Base-by-base conservation (phyloP, 257 asterid species). In the Fraxinus pennsylvanica region DNA sequence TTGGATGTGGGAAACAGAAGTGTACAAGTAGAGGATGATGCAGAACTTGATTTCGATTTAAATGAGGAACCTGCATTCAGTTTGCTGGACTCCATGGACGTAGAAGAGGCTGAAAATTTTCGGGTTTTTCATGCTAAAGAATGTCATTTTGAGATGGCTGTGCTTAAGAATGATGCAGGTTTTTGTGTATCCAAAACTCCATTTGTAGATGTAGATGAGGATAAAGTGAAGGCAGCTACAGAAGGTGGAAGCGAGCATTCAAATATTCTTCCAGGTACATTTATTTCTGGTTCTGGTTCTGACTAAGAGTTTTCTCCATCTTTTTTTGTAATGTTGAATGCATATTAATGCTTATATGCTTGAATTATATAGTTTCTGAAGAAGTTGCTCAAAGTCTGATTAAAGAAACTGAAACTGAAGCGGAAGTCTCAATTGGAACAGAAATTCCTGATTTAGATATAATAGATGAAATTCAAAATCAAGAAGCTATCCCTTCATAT, bases 361-460 rank as follows among this genome's bases (percentile, higher is more conserved):
- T 73, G 54, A 86, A 82, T 78, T 72, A 83, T 87, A 88, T 84
- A 83, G 90, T 83, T 67, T 74, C 86, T 78, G 98, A 87, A 84
- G 97, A 85, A 82, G 82, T 33, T 76, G 72, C 85, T 81, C 86
- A 79, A 84, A 72, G 65, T 73, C 87, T 19, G 41, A 82, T 77
- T 79, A 83, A 81, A 81, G 98, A 89, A 87, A 88, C 88, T 79
- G 99, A 43, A 54, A 6, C 65, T n/a, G 67, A 91, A 84, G 90
- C 92, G 78, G 96, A 94, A 76, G 97, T 94, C 85, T 96, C 94
- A 54, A 94, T 94, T 77, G 99, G 97, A 76, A 94, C 97, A 35
- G 98, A 94, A 78, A 96, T 96, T 86, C 98, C 97, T 43, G 97
- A 91, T 86, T 80, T 94, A 81, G 91, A 94, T 79, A 78, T 85